Conservation (phyloP, 495 filamentous ascomycete species). For the Rusavskia elegans region DNA sequence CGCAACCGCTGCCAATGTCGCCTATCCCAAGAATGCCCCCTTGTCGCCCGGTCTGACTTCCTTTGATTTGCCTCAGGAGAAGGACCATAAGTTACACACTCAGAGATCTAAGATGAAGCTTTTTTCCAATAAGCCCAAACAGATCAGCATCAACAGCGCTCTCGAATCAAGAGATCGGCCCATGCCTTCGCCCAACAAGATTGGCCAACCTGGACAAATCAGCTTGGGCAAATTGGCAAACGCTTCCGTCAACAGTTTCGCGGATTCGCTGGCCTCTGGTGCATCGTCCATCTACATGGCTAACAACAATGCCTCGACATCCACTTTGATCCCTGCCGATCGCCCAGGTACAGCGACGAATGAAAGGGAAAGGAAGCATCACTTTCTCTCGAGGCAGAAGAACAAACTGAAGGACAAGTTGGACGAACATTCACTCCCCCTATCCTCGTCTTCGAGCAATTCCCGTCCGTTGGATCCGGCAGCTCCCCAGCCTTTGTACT, state of each 20-base stretch:
- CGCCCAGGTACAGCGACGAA: slow-evolving; percentile 14
- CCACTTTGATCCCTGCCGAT: slow-evolving; percentile 46
- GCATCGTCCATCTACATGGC: slow-evolving; percentile 59
- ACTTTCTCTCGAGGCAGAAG: slow-evolving; percentile 85
- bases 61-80: slow-evolving; percentile 23
- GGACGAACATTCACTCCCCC: slow-evolving; percentile 60
- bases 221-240: slow-evolving; percentile 48
- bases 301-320: slow-evolving; percentile 66
- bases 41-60: slow-evolving; percentile 30
- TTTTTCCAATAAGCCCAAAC: slow-evolving; percentile 68
- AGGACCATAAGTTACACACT: slow-evolving; percentile 50
- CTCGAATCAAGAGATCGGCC: slow-evolving; percentile 42
- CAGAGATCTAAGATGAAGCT: slow-evolving; percentile 86
- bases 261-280: slow-evolving; percentile 43
- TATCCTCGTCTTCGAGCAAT: slow-evolving; percentile 84
- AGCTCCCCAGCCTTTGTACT: slow-evolving; percentile 76
- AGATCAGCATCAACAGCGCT: slow-evolving; percentile 57
- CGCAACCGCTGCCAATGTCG: slow-evolving; percentile 69
- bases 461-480: slow-evolving; percentile 72
- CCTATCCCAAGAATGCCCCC: slow-evolving; percentile 53
- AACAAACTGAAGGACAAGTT: slow-evolving; percentile 70
- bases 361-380: slow-evolving; percentile 47
- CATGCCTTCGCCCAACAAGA: slow-evolving; percentile 70
- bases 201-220: slow-evolving; percentile 40
- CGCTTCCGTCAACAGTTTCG: slow-evolving; percentile 61